Evolutionary conservation across 2,329 filamentous ascomycete genomes (phyloP).

Genomic region (Mycosphaerella arachidis): DNA sequence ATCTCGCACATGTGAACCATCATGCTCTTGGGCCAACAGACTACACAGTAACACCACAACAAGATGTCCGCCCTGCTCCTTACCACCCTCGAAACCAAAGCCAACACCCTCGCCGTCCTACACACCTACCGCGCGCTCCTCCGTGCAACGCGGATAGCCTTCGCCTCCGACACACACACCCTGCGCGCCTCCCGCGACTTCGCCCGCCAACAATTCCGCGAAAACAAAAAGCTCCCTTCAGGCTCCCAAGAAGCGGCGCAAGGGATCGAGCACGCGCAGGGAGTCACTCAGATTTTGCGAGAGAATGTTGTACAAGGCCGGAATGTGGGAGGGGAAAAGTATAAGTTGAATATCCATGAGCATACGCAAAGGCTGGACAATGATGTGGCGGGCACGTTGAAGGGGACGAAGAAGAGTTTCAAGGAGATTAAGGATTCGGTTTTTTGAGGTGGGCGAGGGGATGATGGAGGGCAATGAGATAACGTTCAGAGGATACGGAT

Average conservation of each 20-base stretch:
- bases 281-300: constrained; percentile 72
- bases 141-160: constrained; percentile 76
- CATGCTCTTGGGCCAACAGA: not conserved
- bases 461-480: too few relatives aligned
- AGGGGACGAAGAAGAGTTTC: constrained; percentile 36
- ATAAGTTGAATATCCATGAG: constrained; percentile 80
- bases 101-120: constrained; percentile 55
- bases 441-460: too few relatives aligned
- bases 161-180: constrained; percentile 68
- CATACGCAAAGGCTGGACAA: constrained; percentile 91
- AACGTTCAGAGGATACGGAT: too few relatives aligned
- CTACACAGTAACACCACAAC: not conserved
- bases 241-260: constrained; percentile 56
- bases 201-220: constrained; percentile 70
- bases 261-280: constrained; percentile 72
- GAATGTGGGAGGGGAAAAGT: constrained; percentile 22
- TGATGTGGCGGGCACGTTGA: constrained; percentile 71
- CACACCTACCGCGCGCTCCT: constrained; percentile 76
- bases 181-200: constrained; percentile 66
- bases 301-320: constrained; percentile 84
- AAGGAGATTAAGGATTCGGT: constrained; percentile 37
- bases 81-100: constrained; percentile 19
- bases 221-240: constrained; percentile 57
- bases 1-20: not conserved
- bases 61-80: constrained; percentile 11